Base-by-base conservation (phyloP, 352 stramenopile genomes). In the Phytopythium cucurbitacearum region DNA sequence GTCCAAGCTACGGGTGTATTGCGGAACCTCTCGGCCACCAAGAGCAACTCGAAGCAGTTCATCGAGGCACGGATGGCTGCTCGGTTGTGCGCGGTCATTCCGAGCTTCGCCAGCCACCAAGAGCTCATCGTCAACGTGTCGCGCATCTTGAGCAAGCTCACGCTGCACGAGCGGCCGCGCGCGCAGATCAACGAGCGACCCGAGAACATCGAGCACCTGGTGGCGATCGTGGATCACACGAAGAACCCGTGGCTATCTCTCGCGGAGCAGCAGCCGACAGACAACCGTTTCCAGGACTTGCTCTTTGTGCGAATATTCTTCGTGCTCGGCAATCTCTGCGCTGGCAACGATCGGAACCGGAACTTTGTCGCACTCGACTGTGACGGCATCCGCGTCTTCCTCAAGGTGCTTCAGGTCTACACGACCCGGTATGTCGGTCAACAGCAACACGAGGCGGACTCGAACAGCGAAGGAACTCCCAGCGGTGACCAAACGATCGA, bases 281-380 rank as follows among this genome's bases (percentile, higher is more conserved):
- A 83, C 5, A 62, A 49, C 32, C 67, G 63, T 3, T 69, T 67
- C 35, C 78, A 89, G 36, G 75, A 86, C 40, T 54, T 71, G 21
- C 60, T 91, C 13, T 67, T 93, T 13, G 57, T 96, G 8, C 85
- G 88, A 9, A 65, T 90, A 21, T 86, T 85, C 53, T 96, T 96
- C 53, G 67, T 85, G 36, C 64, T 96, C 1, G 88, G 86, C 1
- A 96, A 96, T 55, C 61, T 95, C n/a, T 95, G 85, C 50, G 85
- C 88, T 21, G 75, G 70, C 3, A 95, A 94, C 50, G 86, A 96
- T 40, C 69, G 72, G 40, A 95, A 92, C 46, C 76, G 86, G 7
- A 46, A 60, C 0, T 56, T 76, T 21, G 48, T 95, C 13, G 69
- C 60, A 0, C 48, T 67, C 9, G 57, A 76, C 0, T 62, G 65